phyloP scores from a whole-genome alignment of 768 basidiomycete species.

The Sporobolomyces roseus region DNA sequence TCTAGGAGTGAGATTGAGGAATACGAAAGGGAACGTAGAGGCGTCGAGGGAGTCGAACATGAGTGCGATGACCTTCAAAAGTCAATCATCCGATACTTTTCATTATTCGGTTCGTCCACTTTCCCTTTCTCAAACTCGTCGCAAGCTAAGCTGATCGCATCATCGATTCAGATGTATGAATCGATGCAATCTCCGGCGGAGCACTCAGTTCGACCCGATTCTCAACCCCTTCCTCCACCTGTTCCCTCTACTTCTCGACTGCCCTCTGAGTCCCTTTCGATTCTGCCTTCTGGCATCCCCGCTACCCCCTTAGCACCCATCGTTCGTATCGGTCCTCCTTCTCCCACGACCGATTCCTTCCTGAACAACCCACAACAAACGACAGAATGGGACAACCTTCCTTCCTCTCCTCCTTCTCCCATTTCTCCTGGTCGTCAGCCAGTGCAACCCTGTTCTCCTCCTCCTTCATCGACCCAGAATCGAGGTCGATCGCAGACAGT shows the following conservation, averaged over 20 bases:
- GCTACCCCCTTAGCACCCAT: no score
- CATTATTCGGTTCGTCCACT: conserved; percentile 24
- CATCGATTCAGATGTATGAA: conserved; percentile 21
- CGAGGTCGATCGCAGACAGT: conserved; percentile 4
- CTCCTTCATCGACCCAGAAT: neutral
- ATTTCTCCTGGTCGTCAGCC: neutral
- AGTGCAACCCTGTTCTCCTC: neutral
- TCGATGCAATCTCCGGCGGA: conserved; percentile 4
- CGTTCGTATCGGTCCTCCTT: conserved; percentile 25
- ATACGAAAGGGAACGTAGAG: no score
- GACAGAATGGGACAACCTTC: conserved; percentile 12
- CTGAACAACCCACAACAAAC: conserved; percentile 13
- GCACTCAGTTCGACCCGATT: neutral
- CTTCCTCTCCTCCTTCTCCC: neutral
- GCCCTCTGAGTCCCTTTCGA: neutral
- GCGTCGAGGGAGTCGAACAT: conserved; percentile 9
- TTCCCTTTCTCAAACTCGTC: neutral
- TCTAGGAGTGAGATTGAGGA: neutral
- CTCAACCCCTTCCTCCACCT: neutral
- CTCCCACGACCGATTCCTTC: neutral
- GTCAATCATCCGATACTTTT: conserved; percentile 14
- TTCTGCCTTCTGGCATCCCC: no score
- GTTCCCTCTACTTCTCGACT: neutral
- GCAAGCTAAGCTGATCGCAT: neutral
- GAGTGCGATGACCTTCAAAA: neutral